Base-by-base conservation (phyloP, 176 grass and related monocot species). In the Rhynchospora pubera region DNA sequence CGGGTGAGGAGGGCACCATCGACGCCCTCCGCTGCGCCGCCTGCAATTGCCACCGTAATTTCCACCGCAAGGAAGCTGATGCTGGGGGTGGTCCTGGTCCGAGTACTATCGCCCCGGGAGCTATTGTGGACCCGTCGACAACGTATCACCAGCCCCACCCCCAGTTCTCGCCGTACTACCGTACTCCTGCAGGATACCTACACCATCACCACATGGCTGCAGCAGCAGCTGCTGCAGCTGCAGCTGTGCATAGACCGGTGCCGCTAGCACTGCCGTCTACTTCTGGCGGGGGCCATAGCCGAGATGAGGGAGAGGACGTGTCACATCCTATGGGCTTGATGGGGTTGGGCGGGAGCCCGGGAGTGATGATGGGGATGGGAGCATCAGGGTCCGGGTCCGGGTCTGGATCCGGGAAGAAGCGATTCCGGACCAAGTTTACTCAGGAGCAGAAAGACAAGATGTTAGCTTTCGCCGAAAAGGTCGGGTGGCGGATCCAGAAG, bases 361-460 rank as follows among this genome's bases (percentile, higher is more conserved):
- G 87, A 75, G 88, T 91, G 85, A 56, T 82, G 85, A 68, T 87
- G 80, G 87, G 79, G 0, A 85, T 65, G 22, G 86, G 88, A 19
- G 73, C 79, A 47, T 84, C 86, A 2, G 81, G 83, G 0, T 92
- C 90, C 42, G 87, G 84, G 12, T 85, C 82, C 2, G 83, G 85
- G 14, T 84, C 87, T 2, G 88, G 86, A 8, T 92, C 91, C 22
- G 86, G 89, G 45, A 91, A 85, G 89, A 97, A 97, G 84, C 87
- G 94, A 32, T 91, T 87, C 89, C 88, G 94, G 82, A 97, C 91
- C 62, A 97, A 90, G 84, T 97, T 97, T 81, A 87, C 94, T 18
- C 91, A 82, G 85, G 94, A 97, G 86, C 94, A 97, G 91, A 97
- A 93, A 86, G 94, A 97, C 77, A 88, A 90, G 86, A 97, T 97